phyloP scores from a whole-genome alignment of 1,284 basidiomycete genomes.

The Singerocomus inundabilis region DNA sequence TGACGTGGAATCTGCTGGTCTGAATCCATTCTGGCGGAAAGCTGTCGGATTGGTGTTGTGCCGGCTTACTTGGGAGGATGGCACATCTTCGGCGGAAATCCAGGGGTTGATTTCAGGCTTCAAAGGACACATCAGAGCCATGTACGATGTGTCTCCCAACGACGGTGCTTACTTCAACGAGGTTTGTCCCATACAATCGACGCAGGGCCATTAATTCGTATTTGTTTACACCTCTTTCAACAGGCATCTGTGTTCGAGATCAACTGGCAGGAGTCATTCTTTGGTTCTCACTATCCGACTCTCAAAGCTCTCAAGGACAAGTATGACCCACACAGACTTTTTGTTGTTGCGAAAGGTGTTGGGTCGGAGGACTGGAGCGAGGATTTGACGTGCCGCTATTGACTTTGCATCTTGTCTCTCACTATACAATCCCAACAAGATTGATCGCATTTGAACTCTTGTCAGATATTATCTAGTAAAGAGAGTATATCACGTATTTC shows the following conservation, averaged over 20 bases:
- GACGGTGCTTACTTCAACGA: constrained; percentile 45
- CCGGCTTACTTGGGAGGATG: constrained; percentile 34
- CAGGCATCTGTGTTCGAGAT: constrained; percentile 42
- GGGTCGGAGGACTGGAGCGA: constrained; percentile 41
- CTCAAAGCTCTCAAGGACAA: constrained; percentile 42
- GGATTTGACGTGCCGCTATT: constrained; percentile 23
- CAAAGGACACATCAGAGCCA: constrained; percentile 26
- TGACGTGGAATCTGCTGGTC: constrained; percentile 37
- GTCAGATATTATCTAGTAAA: too few species aligned
- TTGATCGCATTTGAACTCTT: too few species aligned
- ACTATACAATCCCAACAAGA: too few species aligned
- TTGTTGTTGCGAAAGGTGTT: constrained; percentile 43
- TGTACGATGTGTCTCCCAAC: constrained; percentile 25
- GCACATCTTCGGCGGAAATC: constrained; percentile 28
- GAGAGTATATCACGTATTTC: too few species aligned
- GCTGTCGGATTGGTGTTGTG: constrained; percentile 33
- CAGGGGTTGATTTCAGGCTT: constrained; percentile 24
- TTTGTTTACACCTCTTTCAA: not conserved
- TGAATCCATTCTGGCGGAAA: constrained; percentile 45
- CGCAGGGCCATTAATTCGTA: not conserved
- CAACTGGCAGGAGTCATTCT: constrained; percentile 42
- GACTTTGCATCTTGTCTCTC: too few species aligned
- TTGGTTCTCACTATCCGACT: constrained; percentile 41
- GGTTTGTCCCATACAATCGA: constrained; percentile 30
- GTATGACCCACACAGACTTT: constrained; percentile 44